These are phyloP conservation scores for Mediolabrus comicus DNA, from an alignment of 108 stramenopile genomes.

Conservation along the genomic window DNA sequence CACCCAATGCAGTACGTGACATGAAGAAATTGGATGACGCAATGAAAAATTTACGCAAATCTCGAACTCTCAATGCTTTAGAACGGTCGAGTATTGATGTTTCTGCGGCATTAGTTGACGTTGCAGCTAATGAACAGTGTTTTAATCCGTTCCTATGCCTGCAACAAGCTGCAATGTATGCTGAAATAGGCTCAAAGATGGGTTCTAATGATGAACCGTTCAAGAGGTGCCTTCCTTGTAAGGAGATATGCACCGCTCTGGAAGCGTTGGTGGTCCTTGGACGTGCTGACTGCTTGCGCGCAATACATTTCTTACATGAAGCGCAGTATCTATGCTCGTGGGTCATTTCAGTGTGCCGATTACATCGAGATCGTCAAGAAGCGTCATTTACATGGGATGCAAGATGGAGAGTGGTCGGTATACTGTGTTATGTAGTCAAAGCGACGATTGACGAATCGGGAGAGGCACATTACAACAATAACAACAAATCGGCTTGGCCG, in stretches of 20 bases:
- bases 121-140: conserved; percentile 56
- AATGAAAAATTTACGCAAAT: conserved; percentile 55
- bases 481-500: background rate
- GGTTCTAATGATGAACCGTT: conserved; percentile 70
- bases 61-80: conserved; percentile 58
- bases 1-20: conserved; percentile 16
- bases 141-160: conserved; percentile 74
- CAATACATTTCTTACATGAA: conserved; percentile 73
- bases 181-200: conserved; percentile 64
- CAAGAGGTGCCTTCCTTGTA: conserved; percentile 53
- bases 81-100: conserved; percentile 69
- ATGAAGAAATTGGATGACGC: conserved; percentile 58
- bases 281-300: conserved; percentile 80
- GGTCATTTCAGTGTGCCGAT: conserved; percentile 64
- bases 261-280: conserved; percentile 79
- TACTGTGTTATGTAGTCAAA: conserved; percentile 56
- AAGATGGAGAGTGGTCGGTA: conserved; percentile 63
- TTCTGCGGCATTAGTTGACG: conserved; percentile 57
- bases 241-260: conserved; percentile 48
- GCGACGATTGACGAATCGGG: conserved; percentile 55
- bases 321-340: conserved; percentile 77
- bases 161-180: conserved; percentile 84
- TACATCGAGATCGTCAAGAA: conserved; percentile 45
- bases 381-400: conserved; percentile 46
- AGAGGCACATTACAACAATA: conserved; percentile 3